Evolutionary conservation across 108 stramenopile species (phyloP).

Genomic region (Cyclotella cryptica): DNA sequence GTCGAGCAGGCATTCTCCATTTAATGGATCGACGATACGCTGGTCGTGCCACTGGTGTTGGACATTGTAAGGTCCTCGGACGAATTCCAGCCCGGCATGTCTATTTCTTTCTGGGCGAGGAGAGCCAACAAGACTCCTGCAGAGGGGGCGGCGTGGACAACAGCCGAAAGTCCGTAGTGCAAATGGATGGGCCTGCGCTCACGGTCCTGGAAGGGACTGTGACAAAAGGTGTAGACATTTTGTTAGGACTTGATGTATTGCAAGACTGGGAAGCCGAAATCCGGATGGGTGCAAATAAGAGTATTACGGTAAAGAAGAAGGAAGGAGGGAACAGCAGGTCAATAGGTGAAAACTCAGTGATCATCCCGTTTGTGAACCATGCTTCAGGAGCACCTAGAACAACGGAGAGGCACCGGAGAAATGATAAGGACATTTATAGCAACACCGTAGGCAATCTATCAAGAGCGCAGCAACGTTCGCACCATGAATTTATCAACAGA

Average conservation of each 20-base stretch:
- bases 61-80: conserved; percentile 63
- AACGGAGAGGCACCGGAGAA: not conserved
- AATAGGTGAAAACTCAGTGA: conserved; percentile 1
- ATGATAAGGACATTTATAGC: too few species aligned
- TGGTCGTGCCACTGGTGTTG: conserved; percentile 71
- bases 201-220: conserved; percentile 61
- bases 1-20: conserved; percentile 56
- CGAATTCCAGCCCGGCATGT: conserved; percentile 62
- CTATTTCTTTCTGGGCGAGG: conserved; percentile 46
- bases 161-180: not conserved
- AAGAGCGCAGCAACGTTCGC: conserved; percentile 4
- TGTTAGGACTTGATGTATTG: conserved; percentile 51
- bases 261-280: conserved; percentile 61
- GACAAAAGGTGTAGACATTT: conserved; percentile 60
- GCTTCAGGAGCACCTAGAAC: not conserved
- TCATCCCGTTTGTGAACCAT: conserved; percentile 30
- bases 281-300: conserved; percentile 33
- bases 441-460: not conserved
- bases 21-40: conserved; percentile 72
- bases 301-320: conserved; percentile 32
- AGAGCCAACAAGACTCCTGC: not conserved
- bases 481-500: not conserved
- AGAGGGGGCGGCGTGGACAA: conserved; percentile 9
- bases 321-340: not conserved
- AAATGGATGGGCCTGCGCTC: conserved; percentile 59